Evolutionary conservation across 176 grass and related monocot species (phyloP).

Genomic region (Lolium perenne): DNA sequence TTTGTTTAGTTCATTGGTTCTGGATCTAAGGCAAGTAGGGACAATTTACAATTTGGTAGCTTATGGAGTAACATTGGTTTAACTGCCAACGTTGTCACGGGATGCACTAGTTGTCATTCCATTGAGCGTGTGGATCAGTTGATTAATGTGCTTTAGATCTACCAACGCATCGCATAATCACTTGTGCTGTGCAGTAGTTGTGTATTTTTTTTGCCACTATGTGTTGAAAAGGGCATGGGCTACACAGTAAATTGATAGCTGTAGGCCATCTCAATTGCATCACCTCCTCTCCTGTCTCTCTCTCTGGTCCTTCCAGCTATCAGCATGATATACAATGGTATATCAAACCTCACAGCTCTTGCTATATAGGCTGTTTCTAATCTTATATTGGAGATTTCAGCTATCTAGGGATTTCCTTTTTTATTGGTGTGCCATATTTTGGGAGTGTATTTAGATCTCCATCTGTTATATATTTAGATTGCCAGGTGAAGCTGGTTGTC

Average conservation of each 20-base stretch:
- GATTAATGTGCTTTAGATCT: slow-evolving; percentile 30
- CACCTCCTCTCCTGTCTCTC: not conserved
- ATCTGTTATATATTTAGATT: slow-evolving; percentile 14
- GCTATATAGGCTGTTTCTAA: slow-evolving; percentile 1
- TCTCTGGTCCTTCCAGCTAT: slow-evolving; percentile 11
- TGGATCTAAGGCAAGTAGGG: slow-evolving; percentile 45
- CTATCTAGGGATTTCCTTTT: slow-evolving; percentile 9
- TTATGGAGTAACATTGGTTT: slow-evolving; percentile 45
- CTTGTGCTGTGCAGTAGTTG: slow-evolving; percentile 12
- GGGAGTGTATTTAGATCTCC: not conserved
- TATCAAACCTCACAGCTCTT: not conserved
- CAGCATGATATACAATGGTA: not conserved
- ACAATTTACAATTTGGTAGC: slow-evolving; percentile 35
- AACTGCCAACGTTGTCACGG: slow-evolving; percentile 25
- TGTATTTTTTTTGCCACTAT: not conserved
- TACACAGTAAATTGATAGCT: slow-evolving; percentile 25
- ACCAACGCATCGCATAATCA: not conserved
- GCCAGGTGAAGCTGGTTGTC: not conserved
- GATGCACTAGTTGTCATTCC: slow-evolving; percentile 31
- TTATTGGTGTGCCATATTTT: slow-evolving; percentile 16
- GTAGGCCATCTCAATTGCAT: not conserved
- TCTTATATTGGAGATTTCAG: not conserved
- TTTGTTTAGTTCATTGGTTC: slow-evolving; percentile 52
- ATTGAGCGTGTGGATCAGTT: slow-evolving; percentile 22
- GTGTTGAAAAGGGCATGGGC: slow-evolving; percentile 12